Base-by-base conservation (phyloP, 2,329 filamentous ascomycete species). In the Trichothecium sympodiale region DNA sequence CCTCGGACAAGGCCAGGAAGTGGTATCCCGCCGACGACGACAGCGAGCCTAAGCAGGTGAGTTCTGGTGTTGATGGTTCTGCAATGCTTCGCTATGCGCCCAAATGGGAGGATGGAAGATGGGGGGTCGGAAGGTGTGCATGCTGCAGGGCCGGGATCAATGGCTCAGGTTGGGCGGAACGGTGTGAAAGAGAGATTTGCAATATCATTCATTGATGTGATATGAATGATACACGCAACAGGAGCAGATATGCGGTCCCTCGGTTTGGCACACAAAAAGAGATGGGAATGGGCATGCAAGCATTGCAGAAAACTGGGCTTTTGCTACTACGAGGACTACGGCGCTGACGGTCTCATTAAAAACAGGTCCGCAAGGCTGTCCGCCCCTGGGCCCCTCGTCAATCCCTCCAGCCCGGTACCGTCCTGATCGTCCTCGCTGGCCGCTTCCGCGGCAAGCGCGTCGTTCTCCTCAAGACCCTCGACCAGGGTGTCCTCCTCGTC, bases 391-490 rank as follows among this genome's bases (percentile, higher is more conserved):
- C 86, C 69, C 78, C 86, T 57, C 86, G 91, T 63, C 69, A 83
- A 61, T 82, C 85, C 53, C 88, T 98, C 61, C 76, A 86, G 69
- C 89, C 91, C 62, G 91, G 91, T 61, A 84, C 87, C 64, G 77
- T 98, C 64, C 84, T 98, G 63, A 98, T 98, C 71, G 86, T 98
- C 65, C 87, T 98, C 64, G 91, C 91, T 66, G 91, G 91, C 60
- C 91, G 91, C 62, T 98, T 96, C 86, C 89, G 91, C 59, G 91
- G 91, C 77, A 98, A 98, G 87, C 91, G 91, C 65, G 91, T 98
- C 60, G 77, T 98, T 60, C 87, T 96, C 71, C 83, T 98, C 66
- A 96, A 96, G 81, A 78, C 82, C 69, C 88, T 98, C 61, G 76
- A 85, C 62, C 86, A 95, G 74, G 91, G 91, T 72, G 86, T 95